Evolutionary conservation across 2,329 filamentous ascomycete genomes (phyloP).

Genomic region (Monosporascus ibericus): DNA sequence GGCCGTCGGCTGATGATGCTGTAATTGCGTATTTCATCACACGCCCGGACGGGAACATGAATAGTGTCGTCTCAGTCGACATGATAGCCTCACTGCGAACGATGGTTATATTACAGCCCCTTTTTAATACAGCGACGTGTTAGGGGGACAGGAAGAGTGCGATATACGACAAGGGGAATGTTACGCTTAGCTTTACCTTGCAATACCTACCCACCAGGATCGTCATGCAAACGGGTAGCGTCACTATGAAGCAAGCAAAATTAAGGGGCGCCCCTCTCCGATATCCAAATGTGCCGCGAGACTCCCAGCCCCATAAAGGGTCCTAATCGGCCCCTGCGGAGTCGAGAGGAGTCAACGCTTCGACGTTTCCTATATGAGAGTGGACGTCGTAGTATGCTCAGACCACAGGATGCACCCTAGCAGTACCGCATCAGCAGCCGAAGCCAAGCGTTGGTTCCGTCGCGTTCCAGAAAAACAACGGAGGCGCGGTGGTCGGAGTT

Average conservation of each 20-base stretch:
- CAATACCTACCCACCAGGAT: too few relatives aligned
- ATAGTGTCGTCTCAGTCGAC: background rate
- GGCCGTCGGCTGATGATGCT: slow-evolving; percentile 12
- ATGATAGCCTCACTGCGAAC: background rate
- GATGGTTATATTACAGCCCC: background rate
- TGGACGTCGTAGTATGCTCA: background rate
- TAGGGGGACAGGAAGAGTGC: too few relatives aligned
- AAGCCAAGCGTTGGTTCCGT: slow-evolving; percentile 23
- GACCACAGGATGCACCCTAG: background rate
- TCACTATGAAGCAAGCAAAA: too few relatives aligned
- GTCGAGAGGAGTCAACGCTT: slow-evolving; percentile 1
- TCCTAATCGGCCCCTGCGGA: background rate
- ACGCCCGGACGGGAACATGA: slow-evolving; percentile 1
- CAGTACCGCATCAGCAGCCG: slow-evolving; percentile 3
- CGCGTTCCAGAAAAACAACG: slow-evolving; percentile 29
- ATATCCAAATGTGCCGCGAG: too few relatives aligned
- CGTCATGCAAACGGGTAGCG: too few relatives aligned
- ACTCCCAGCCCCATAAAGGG: too few relatives aligned
- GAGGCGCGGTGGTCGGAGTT: slow-evolving; percentile 30
- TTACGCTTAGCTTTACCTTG: too few relatives aligned
- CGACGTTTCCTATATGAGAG: slow-evolving; percentile 4
- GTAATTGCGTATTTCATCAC: slow-evolving; percentile 8
- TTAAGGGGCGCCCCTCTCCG: too few relatives aligned
- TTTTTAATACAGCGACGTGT: background rate
- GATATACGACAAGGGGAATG: too few relatives aligned